Conservation (phyloP, 176 grass and related monocot species). For the Musa schizocarpa region DNA sequence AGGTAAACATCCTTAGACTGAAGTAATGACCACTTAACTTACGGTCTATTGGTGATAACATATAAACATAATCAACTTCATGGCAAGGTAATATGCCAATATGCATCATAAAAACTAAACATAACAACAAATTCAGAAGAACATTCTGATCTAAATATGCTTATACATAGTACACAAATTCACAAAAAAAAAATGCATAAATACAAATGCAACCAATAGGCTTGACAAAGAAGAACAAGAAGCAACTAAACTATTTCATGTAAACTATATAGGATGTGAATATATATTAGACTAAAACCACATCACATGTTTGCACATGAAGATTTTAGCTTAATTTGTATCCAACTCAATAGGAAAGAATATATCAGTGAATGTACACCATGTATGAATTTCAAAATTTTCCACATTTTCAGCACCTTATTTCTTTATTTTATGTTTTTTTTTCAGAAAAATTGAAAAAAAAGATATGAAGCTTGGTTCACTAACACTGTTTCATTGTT, state of each 20-base stretch:
- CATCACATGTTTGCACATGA: not conserved
- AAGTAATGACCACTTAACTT: too few species aligned
- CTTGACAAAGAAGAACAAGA: not conserved
- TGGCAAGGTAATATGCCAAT: not conserved
- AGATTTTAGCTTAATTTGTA: not conserved
- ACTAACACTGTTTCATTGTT: too few species aligned
- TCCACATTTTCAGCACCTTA: not conserved
- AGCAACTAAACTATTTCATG: not conserved
- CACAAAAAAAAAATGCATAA: not conserved
- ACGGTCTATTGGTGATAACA: too few species aligned
- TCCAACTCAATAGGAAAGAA: not conserved
- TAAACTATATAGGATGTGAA: not conserved
- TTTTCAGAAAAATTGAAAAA: too few species aligned
- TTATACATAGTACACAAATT: not conserved
- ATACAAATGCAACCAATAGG: not conserved
- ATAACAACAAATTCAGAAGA: not conserved
- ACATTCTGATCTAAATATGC: not conserved
- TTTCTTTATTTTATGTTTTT: too few species aligned
- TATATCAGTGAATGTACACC: not conserved
- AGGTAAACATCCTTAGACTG: not conserved
- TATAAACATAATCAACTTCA: too few species aligned
- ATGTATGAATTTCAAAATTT: not conserved
- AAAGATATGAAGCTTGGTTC: too few species aligned
- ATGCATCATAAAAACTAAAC: not conserved
- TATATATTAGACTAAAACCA: not conserved